A percentile compares a stretch with the other conserved stretches of the same genome.
phyloP scores from a whole-genome alignment of 164 flowering plant species.

The Vitis cinerea region DNA sequence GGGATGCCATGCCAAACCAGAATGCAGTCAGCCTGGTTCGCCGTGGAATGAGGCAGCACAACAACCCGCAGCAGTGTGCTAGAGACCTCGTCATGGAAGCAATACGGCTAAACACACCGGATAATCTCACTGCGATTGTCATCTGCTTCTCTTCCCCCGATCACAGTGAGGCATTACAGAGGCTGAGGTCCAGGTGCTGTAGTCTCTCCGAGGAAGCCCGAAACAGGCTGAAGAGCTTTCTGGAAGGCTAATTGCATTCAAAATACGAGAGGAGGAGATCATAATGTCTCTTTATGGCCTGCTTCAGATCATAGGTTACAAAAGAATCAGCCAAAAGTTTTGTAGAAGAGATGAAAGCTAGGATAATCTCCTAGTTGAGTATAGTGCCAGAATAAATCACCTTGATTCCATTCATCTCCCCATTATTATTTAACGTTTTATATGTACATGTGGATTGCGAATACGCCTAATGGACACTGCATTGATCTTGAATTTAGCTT shows the following conservation, averaged over 20 bases:
- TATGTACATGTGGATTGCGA: no score
- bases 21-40: conserved; percentile 52
- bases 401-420: no score
- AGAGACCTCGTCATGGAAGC: conserved; percentile 53
- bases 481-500: no score
- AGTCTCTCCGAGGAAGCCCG: conserved; percentile 36
- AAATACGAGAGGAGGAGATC: neutral
- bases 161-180: conserved; percentile 14
- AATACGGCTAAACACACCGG: conserved; percentile 41
- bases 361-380: no score
- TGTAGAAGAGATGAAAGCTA: conserved; percentile 9
- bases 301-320: conserved; percentile 21
- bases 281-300: conserved; percentile 26
- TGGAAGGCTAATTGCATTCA: conserved; percentile 26
- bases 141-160: conserved; percentile 37
- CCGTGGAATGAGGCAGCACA: conserved; percentile 41
- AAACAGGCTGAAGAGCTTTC: conserved; percentile 25
- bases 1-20: conserved; percentile 69
- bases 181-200: conserved; percentile 25
- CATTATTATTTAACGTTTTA: no score
- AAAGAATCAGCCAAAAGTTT: conserved; percentile 34
- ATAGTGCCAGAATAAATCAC: no score
- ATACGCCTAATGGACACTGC: no score
- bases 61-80: conserved; percentile 53
- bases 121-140: conserved; percentile 55